These are phyloP conservation scores for Flammula alnicola DNA, from an alignment of 1,284 basidiomycete genomes.

Conservation along the genomic window DNA sequence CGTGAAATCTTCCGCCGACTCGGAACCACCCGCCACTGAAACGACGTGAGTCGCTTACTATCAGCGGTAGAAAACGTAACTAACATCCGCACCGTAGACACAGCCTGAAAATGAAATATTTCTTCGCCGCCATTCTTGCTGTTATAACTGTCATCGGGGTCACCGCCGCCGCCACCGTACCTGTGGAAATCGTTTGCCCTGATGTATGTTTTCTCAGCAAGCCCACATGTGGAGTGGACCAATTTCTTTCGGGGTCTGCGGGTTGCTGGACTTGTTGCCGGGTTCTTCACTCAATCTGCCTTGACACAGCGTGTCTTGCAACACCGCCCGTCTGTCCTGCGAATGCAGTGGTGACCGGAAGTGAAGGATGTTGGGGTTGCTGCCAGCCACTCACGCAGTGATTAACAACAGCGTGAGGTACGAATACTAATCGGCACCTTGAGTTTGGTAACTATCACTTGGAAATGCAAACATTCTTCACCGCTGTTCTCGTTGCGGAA, in stretches of 20 bases:
- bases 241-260: not conserved
- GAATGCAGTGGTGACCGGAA: not conserved
- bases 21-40: no score
- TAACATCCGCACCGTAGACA: no score
- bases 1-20: no score
- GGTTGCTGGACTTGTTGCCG: not conserved
- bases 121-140: not conserved
- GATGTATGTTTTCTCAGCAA: not conserved
- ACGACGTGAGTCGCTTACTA: no score
- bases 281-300: not conserved
- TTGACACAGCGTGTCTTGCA: not conserved
- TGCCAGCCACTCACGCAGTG: not conserved
- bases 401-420: not conserved
- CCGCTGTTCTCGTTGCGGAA: no score
- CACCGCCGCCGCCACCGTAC: not conserved
- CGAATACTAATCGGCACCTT: not conserved
- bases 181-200: not conserved
- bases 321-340: not conserved
- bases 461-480: no score
- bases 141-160: not conserved
- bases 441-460: not conserved
- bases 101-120: not conserved
- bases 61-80: no score
- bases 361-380: slow-evolving; percentile 2
- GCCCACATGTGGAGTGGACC: not conserved